Conservation (phyloP, 1,284 basidiomycete genomes). For the Sporisorium scitamineum region DNA sequence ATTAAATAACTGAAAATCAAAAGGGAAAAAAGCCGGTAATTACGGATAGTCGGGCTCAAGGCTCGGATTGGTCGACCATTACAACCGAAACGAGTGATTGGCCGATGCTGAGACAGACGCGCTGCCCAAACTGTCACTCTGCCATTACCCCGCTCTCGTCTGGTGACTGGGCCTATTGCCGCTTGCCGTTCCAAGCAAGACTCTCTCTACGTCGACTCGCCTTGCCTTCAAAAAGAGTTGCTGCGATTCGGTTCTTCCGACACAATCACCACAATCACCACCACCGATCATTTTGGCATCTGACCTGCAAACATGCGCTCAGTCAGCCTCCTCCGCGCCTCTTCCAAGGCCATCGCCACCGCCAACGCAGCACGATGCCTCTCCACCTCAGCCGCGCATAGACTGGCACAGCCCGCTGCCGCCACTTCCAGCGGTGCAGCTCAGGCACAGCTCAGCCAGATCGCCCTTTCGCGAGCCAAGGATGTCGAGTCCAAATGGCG, state of each 20-base stretch:
- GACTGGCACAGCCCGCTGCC: conserved; percentile 38
- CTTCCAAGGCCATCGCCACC: conserved; percentile 23
- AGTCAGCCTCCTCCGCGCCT: conserved; percentile 29
- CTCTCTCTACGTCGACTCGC: not conserved
- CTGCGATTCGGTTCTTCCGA: not conserved
- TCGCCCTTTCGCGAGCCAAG: conserved; percentile 53
- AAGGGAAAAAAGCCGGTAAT: not conserved
- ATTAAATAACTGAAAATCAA: not conserved
- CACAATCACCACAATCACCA: conserved; percentile 8
- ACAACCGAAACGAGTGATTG: conserved; percentile 19
- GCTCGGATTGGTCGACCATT: conserved; percentile 14
- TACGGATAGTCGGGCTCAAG: conserved; percentile 8
- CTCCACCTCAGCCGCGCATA: conserved; percentile 30
- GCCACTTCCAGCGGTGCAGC: conserved; percentile 25
- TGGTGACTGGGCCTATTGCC: not conserved
- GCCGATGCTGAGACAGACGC: conserved; percentile 6
- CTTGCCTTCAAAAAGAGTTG: not conserved
- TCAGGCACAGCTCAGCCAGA: conserved; percentile 44
- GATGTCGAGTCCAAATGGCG: conserved; percentile 75
- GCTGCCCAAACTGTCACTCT: not conserved
- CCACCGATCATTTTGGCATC: not conserved
- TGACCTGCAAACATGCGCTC: conserved; percentile 25
- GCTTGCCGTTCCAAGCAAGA: not conserved
- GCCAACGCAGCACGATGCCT: conserved; percentile 28
- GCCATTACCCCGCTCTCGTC: conserved; percentile 18